Conservation (phyloP, 2,329 filamentous ascomycete genomes). For the Albifimbria verrucaria region DNA sequence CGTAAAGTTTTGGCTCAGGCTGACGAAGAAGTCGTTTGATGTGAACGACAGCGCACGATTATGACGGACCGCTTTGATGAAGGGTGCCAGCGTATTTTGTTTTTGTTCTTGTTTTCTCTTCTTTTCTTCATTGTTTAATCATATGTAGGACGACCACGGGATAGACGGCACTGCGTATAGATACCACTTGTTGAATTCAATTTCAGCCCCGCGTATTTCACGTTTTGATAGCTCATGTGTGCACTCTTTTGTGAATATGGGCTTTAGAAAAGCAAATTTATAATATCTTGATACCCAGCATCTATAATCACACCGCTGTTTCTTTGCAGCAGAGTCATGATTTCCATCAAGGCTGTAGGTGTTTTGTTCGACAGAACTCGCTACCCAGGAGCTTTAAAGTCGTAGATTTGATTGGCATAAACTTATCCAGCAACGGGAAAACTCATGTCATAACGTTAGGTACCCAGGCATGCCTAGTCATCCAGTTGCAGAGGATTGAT, state of each 20-base stretch:
- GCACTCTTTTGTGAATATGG: background rate
- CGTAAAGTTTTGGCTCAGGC: too few relatives aligned
- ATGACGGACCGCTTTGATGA: background rate
- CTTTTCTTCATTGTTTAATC: background rate
- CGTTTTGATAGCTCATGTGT: background rate
- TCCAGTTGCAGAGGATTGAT: too few relatives aligned
- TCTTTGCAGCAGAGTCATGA: background rate
- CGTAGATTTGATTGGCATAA: too few relatives aligned
- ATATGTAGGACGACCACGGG: background rate
- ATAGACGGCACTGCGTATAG: background rate
- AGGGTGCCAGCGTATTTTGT: background rate
- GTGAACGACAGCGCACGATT: background rate
- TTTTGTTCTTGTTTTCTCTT: background rate
- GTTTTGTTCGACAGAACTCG: too few relatives aligned
- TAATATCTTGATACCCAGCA: background rate
- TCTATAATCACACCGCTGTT: background rate
- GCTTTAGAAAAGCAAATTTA: too few relatives aligned
- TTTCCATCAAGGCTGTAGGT: too few relatives aligned
- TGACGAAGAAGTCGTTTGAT: background rate
- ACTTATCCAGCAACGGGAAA: too few relatives aligned
- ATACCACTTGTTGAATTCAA: background rate
- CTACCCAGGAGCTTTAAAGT: too few relatives aligned
- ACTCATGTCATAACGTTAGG: too few relatives aligned
- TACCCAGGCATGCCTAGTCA: too few relatives aligned
- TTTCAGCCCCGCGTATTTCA: background rate